Evolutionary conservation across 2,329 filamentous ascomycete species (phyloP).

Genomic region (Bisporella sp.): DNA sequence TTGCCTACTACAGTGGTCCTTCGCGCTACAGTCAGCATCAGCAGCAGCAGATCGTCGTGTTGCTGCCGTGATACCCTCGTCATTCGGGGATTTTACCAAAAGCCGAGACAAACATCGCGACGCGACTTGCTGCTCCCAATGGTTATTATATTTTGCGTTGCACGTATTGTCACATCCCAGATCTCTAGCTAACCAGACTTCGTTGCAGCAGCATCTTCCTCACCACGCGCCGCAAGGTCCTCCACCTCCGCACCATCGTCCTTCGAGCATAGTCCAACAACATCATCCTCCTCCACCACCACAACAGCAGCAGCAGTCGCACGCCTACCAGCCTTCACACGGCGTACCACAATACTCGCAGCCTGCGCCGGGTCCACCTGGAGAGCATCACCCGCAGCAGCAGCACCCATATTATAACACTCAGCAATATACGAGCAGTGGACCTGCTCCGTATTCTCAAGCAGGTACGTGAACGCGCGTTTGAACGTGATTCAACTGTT

Average conservation of each 20-base stretch:
- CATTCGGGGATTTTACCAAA: constrained; percentile 24
- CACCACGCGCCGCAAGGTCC: constrained; percentile 69
- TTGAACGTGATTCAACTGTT: background rate
- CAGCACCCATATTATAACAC: constrained; percentile 65
- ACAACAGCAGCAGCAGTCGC: constrained; percentile 51
- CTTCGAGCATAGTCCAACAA: constrained; percentile 66
- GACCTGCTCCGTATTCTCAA: constrained; percentile 77
- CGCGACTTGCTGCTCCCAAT: constrained; percentile 26
- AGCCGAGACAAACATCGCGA: constrained; percentile 20
- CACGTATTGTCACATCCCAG: too few species aligned
- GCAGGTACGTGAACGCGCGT: constrained; percentile 53
- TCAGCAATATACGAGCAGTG: constrained; percentile 52
- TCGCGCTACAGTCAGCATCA: constrained; percentile 17
- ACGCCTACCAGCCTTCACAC: constrained; percentile 60
- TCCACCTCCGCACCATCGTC: constrained; percentile 56
- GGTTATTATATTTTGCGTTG: constrained; percentile 24
- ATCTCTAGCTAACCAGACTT: too few species aligned
- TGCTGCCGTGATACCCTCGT: constrained; percentile 25
- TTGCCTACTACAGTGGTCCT: constrained; percentile 8
- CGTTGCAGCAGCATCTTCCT: constrained; percentile 60
- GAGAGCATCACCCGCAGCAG: constrained; percentile 60
- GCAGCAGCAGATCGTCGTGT: constrained; percentile 24
- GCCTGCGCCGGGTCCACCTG: constrained; percentile 52
- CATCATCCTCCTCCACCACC: constrained; percentile 55
- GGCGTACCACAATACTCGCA: constrained; percentile 63